Base-by-base conservation (phyloP, 1,139 yeast species). In the Yamadazyma siamensis region DNA sequence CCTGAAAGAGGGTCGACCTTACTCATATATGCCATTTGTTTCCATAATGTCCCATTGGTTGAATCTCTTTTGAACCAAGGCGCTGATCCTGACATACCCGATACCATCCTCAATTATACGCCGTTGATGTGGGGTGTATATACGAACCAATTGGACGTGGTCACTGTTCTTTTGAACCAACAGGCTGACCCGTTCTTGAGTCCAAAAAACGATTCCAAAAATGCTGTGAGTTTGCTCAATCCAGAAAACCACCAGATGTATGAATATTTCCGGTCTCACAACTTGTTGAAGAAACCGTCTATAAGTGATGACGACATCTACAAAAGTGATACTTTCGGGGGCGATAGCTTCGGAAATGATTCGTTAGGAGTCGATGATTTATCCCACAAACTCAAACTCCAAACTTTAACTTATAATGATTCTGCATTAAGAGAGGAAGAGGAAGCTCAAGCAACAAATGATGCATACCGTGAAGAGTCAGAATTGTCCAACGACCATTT, bases 101-200 rank as follows among this genome's bases (percentile, higher is more conserved):
- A 69, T 37, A 50, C 65, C 1, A 35, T 62, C 6, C 46, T 57
- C 17, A 35, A 54, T 20, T 54, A 53, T 31, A 61, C 74, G 9
- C 74, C 75, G 10, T 49, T 69, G 32, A 67, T 68, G 75, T 69
- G 74, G 74, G 74, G 74, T 0, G 65, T 68, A 5, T 56, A 67
- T 36, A 52, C 61, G 34, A 53, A 61, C 34, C 62, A 60, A 32
- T 43, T 68, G 31, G 61, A 60, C 11, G 49, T 54, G 28, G 66
- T 60, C 10, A 56, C 62, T 36, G 27, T 58, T 20, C 50, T 69
- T 23, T 46, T 69, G 35, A 55, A 60, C 33, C 54, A 58, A 31
- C 68, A 62, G 38, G 74, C 75, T 0, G 73, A 68, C 36, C 71
- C 73, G 1, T 54, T 50, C 34, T 44, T 57, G 32, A 30, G 55